phyloP scores from a whole-genome alignment of 441 rosid species.

The Euphorbia schlechtendalii region DNA sequence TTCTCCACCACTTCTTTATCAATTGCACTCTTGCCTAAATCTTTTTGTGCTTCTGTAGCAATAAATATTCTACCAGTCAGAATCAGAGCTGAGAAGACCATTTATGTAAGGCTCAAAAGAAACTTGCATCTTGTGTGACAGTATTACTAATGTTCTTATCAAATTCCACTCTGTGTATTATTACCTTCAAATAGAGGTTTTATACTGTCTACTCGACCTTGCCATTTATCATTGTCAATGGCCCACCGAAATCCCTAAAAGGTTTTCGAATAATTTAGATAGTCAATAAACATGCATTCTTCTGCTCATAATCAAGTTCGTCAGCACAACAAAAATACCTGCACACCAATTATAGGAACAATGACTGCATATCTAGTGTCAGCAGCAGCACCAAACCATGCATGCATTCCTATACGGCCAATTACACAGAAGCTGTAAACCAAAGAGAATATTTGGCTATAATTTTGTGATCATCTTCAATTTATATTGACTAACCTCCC shows the following conservation, averaged over 20 bases:
- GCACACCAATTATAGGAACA: slow-evolving; percentile 79
- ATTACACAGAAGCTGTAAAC: slow-evolving; percentile 11
- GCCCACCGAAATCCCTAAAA: slow-evolving; percentile 90
- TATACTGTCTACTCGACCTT: slow-evolving; percentile 72
- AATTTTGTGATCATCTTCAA: background rate
- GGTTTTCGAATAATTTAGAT: slow-evolving; percentile 9
- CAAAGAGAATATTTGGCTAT: slow-evolving; percentile 1
- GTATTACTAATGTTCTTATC: background rate
- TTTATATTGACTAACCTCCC: slow-evolving; percentile 59
- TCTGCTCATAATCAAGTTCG: background rate
- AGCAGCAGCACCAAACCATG: slow-evolving; percentile 84
- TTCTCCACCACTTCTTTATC: slow-evolving; percentile 82
- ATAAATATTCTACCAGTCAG: background rate
- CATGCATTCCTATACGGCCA: slow-evolving; percentile 71
- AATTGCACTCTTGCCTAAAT: slow-evolving; percentile 56
- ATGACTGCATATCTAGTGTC: slow-evolving; percentile 66
- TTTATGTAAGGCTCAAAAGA: too few species aligned
- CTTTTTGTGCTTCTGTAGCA: slow-evolving; percentile 58
- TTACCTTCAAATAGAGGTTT: slow-evolving; percentile 82
- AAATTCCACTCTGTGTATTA: background rate
- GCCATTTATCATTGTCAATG: slow-evolving; percentile 74
- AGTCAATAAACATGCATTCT: background rate
- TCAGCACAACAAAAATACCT: slow-evolving; percentile 47
- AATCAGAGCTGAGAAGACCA: background rate
- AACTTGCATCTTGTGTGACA: background rate